Evolutionary conservation across 1,139 yeast genomes (phyloP).

Genomic region (Debaryomyces sp.): DNA sequence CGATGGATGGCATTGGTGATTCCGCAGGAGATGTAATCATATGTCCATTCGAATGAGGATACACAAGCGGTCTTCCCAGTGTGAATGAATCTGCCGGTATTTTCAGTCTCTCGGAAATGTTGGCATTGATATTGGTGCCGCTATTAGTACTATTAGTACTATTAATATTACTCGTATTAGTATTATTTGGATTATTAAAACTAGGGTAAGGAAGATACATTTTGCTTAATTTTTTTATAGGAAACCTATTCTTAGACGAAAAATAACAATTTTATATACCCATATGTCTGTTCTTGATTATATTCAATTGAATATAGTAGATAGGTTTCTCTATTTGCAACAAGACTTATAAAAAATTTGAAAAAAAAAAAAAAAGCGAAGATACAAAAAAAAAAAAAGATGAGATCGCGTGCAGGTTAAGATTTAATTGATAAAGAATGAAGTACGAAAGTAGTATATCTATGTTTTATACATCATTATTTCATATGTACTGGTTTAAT

Average conservation of each 20-base stretch:
- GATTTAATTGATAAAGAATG: background rate
- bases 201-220: slow-evolving; percentile 21
- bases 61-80: background rate
- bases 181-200: slow-evolving; percentile 10
- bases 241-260: background rate
- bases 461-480: background rate
- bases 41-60: background rate
- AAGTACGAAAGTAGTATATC: background rate
- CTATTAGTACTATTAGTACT: slow-evolving; percentile 9
- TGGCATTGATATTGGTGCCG: slow-evolving; percentile 8
- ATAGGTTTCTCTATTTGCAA: slow-evolving; percentile 15
- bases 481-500: slow-evolving; percentile 3
- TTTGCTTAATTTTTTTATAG: background rate
- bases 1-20: background rate
- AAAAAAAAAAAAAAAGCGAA: slow-evolving; percentile 5
- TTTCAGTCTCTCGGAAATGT: background rate
- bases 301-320: background rate
- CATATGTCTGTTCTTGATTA: background rate
- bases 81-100: background rate
- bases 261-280: background rate
- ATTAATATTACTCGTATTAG: slow-evolving; percentile 8
- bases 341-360: slow-evolving; percentile 11
- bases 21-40: background rate
- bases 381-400: slow-evolving; percentile 7
- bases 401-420: slow-evolving; percentile 4